These are phyloP conservation scores for Geranium rotundifolium DNA, from an alignment of 345 rosid species.

Conservation along the genomic window DNA sequence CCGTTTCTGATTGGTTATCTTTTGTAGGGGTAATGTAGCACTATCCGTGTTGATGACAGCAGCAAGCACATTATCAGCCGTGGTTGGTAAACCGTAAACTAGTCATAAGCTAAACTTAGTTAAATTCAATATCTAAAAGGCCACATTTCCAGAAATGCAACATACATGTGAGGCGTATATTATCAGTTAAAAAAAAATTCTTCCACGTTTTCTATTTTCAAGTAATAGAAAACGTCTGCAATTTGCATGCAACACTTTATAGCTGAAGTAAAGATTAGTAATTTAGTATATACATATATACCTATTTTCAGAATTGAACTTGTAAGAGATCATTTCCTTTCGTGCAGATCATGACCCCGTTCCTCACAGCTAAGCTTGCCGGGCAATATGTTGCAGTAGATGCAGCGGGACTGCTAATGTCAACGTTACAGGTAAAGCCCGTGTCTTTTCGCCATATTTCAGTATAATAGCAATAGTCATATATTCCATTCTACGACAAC, in stretches of 20 bases:
- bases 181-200: no score
- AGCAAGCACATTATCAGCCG: slow-evolving; percentile 76
- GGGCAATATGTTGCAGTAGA: slow-evolving; percentile 80
- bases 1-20: slow-evolving; percentile 5
- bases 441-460: slow-evolving; percentile 4
- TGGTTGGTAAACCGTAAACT: slow-evolving; percentile 38
- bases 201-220: no score
- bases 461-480: neutral
- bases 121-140: neutral
- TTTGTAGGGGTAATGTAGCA: slow-evolving; percentile 76
- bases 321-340: neutral
- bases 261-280: no score
- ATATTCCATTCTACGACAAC: slow-evolving; percentile 4
- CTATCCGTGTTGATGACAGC: slow-evolving; percentile 91
- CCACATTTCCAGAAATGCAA: neutral
- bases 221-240: neutral
- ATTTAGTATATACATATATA: no score
- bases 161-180: no score
- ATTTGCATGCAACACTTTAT: no score
- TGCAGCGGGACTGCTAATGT: slow-evolving; percentile 50
- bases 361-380: slow-evolving; percentile 75
- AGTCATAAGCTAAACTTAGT: neutral
- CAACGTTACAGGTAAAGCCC: slow-evolving; percentile 61
- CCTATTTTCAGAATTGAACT: no score
- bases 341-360: slow-evolving; percentile 77